phyloP scores from a whole-genome alignment of 1,284 basidiomycete species.

The Melampsora larici-populina region DNA sequence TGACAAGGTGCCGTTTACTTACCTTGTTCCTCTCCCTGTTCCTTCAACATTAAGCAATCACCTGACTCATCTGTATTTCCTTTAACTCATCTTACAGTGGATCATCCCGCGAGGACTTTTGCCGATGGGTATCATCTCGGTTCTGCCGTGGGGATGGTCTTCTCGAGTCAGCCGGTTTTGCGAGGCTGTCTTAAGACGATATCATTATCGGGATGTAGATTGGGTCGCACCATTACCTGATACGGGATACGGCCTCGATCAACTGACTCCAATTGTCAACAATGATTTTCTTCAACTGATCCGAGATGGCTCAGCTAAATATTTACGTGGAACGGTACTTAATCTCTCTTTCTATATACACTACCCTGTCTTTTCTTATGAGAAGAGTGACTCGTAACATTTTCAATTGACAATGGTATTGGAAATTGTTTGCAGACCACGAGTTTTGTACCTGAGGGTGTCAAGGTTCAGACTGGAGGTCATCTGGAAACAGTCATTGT shows the following conservation, averaged over 20 bases:
- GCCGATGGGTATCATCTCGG: slow-evolving; percentile 5
- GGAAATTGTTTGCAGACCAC: not conserved
- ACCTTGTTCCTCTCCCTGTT: not conserved
- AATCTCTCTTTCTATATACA: not conserved
- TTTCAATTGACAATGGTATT: not conserved
- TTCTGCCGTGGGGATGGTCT: slow-evolving; percentile 14
- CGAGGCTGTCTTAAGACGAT: slow-evolving; percentile 5
- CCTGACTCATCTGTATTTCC: not conserved
- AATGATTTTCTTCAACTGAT: slow-evolving; percentile 31
- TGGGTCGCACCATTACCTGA: slow-evolving; percentile 28
- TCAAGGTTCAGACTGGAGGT: slow-evolving; percentile 9
- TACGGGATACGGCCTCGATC: slow-evolving; percentile 12
- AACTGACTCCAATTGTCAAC: slow-evolving; percentile 41
- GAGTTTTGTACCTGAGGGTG: not conserved
- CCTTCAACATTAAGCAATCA: not conserved
- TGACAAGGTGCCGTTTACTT: not conserved
- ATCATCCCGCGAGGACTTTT: slow-evolving; percentile 37
- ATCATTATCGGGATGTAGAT: slow-evolving; percentile 30
- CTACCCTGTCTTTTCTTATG: too few species aligned
- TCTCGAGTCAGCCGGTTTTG: slow-evolving; percentile 9
- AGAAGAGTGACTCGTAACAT: too few species aligned
- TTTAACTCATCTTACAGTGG: slow-evolving; percentile 12
- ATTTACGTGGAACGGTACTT: slow-evolving; percentile 16
- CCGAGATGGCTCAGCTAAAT: slow-evolving; percentile 24
- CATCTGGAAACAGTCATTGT: not conserved